phyloP scores from a whole-genome alignment of 805 yeast species.

The Yarrowia bubula region DNA sequence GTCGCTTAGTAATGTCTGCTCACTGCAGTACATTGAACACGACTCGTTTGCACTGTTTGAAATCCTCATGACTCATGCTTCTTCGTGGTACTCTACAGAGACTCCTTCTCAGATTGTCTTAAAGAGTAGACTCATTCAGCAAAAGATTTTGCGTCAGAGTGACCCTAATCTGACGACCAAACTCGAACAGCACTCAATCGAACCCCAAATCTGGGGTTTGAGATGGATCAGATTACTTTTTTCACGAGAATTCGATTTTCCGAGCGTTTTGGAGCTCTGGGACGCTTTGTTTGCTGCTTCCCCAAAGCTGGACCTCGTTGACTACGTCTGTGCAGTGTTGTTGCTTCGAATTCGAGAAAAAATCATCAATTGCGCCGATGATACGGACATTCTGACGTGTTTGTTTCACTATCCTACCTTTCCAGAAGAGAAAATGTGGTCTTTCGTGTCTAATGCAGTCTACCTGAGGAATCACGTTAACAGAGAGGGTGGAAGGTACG shows the following conservation, averaged over 20 bases:
- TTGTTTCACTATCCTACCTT: slow-evolving; percentile 33
- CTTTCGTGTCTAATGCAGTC: slow-evolving; percentile 34
- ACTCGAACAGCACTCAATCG: slow-evolving; percentile 35
- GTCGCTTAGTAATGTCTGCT: background rate
- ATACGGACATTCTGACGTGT: slow-evolving; percentile 27
- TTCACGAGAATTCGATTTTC: slow-evolving; percentile 40
- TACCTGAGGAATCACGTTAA: slow-evolving; percentile 30
- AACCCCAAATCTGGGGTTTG: slow-evolving; percentile 43
- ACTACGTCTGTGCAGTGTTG: slow-evolving; percentile 40
- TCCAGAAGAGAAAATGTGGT: slow-evolving; percentile 27
- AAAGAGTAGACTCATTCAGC: slow-evolving; percentile 38
- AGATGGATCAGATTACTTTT: slow-evolving; percentile 41
- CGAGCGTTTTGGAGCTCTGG: slow-evolving; percentile 37
- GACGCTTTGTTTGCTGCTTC: slow-evolving; percentile 41
- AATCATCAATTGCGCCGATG: slow-evolving; percentile 28
- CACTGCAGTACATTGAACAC: slow-evolving; percentile 33
- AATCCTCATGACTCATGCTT: slow-evolving; percentile 37
- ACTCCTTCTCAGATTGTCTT: slow-evolving; percentile 33
- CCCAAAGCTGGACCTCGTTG: slow-evolving; percentile 36
- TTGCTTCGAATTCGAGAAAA: slow-evolving; percentile 36
- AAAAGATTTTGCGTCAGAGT: slow-evolving; percentile 33
- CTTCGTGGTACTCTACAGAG: slow-evolving; percentile 35
- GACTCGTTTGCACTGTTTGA: slow-evolving; percentile 38
- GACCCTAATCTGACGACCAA: slow-evolving; percentile 38
- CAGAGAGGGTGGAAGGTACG: slow-evolving; percentile 32